Percentiles rank a stretch among this genome's conserved stretches.
phyloP scores from a whole-genome alignment of 202 grass and related monocot genomes.

The Dendrocalamus latiflorus region DNA sequence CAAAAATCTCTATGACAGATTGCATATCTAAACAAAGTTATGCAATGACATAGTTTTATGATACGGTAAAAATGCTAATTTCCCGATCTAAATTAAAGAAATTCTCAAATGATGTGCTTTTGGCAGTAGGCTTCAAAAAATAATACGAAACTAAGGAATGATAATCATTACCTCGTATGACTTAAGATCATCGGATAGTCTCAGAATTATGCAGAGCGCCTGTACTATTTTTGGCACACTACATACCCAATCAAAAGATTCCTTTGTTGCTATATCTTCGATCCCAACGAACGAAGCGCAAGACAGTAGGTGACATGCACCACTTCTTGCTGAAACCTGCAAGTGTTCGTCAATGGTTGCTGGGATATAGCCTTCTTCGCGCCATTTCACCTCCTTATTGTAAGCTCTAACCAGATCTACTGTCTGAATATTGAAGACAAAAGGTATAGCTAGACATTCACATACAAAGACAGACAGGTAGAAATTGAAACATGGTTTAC shows the following conservation, averaged over 20 bases:
- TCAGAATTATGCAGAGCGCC: slow-evolving; percentile 16
- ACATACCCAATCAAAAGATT: slow-evolving; percentile 32
- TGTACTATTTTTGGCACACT: slow-evolving; percentile 30
- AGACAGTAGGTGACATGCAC: slow-evolving; percentile 6
- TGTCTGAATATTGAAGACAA: background rate
- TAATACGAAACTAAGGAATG: background rate
- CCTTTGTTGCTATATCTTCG: slow-evolving; percentile 12
- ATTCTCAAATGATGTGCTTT: too few species aligned
- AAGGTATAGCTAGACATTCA: background rate
- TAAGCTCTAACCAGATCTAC: too few species aligned
- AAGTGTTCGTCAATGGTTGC: slow-evolving; percentile 6
- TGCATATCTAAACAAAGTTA: background rate
- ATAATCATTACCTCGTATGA: slow-evolving; percentile 23
- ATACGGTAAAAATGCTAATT: too few species aligned
- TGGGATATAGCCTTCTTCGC: slow-evolving; percentile 12
- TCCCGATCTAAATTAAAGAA: too few species aligned
- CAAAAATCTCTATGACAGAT: too few species aligned
- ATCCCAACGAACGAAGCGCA: slow-evolving; percentile 34
- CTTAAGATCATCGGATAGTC: slow-evolving; percentile 31
- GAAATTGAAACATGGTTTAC: too few species aligned
- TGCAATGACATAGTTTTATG: too few species aligned
- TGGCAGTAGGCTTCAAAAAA: too few species aligned
- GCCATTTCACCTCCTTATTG: slow-evolving; percentile 29
- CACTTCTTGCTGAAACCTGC: slow-evolving; percentile 5
- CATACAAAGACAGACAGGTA: too few species aligned